These are phyloP conservation scores for Mallotus repandus DNA, from an alignment of 441 rosid species.

Conservation along the genomic window DNA sequence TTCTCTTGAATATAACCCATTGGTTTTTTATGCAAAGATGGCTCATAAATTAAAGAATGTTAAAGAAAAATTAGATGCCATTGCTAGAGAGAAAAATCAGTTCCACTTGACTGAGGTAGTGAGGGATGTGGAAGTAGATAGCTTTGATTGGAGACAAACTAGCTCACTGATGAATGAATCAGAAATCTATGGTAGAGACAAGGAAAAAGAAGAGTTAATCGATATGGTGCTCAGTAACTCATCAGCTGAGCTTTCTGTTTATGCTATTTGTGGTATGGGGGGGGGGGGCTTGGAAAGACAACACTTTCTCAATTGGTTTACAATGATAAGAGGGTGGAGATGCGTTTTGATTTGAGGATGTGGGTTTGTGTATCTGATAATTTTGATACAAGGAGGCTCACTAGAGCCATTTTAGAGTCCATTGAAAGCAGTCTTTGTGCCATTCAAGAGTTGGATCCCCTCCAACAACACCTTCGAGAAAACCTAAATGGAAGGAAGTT, in stretches of 20 bases:
- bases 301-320: conserved; percentile 3
- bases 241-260: background rate
- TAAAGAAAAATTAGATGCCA: background rate
- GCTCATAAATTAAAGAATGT: conserved; percentile 4
- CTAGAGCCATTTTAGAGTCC: too few species aligned
- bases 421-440: too few species aligned
- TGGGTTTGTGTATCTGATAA: too few species aligned
- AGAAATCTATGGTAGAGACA: conserved; percentile 3
- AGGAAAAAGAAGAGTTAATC: conserved; percentile 1
- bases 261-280: conserved; percentile 12
- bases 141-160: conserved; percentile 9
- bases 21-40: background rate
- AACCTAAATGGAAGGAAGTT: too few species aligned
- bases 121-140: background rate
- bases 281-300: conserved; percentile 3
- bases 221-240: background rate
- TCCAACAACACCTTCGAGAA: too few species aligned
- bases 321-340: background rate
- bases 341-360: too few species aligned
- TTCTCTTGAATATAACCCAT: background rate
- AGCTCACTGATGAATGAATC: background rate
- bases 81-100: background rate
- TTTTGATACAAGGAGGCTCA: too few species aligned
- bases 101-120: background rate
- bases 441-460: too few species aligned